Evolutionary conservation across 169 alveolate species (phyloP).

Genomic region (Amoebophrya sp.): DNA sequence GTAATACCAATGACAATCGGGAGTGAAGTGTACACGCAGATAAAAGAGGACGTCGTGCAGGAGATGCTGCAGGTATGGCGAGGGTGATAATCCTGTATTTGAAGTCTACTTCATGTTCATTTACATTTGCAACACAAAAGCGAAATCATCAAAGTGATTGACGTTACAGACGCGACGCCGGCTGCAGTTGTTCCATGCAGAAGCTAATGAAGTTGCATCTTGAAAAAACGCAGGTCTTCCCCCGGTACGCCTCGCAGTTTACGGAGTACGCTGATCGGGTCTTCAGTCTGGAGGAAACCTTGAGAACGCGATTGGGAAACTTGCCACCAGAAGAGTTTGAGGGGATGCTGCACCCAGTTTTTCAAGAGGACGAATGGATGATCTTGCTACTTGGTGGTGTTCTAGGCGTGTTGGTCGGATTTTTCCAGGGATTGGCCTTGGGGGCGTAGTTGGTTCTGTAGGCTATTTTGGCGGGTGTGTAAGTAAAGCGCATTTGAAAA

Average conservation of each 20-base stretch:
- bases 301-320: conserved; percentile 23
- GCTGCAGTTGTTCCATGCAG: too few relatives aligned
- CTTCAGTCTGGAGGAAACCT: background rate
- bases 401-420: conserved; percentile 33
- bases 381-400: conserved; percentile 7
- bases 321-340: conserved; percentile 33
- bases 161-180: too few relatives aligned
- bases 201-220: too few relatives aligned
- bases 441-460: background rate
- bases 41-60: background rate
- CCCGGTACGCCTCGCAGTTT: background rate
- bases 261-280: conserved; percentile 14
- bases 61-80: background rate
- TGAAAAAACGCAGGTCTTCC: background rate
- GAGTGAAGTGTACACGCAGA: background rate
- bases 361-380: conserved; percentile 33
- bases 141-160: too few relatives aligned
- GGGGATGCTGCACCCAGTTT: conserved; percentile 34
- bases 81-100: too few relatives aligned
- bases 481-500: too few relatives aligned
- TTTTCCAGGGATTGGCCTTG: background rate
- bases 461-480: too few relatives aligned
- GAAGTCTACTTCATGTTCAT: too few relatives aligned
- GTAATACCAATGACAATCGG: background rate
- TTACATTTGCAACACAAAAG: too few relatives aligned